Evolutionary conservation across 768 basidiomycete genomes (phyloP).

Genomic region (Amanita subjunquillea): DNA sequence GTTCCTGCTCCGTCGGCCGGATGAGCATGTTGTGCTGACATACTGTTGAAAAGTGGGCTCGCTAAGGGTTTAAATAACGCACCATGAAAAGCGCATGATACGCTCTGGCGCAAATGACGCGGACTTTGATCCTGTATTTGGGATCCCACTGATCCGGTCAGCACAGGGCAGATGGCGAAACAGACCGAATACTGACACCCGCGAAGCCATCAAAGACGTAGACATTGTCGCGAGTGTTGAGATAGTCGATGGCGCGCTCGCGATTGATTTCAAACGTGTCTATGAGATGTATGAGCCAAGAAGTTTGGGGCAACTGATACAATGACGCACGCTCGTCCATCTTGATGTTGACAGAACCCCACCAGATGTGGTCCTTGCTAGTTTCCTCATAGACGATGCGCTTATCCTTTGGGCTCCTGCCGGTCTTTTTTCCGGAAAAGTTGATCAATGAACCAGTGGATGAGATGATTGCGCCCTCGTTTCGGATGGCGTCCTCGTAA

Average conservation of each 20-base stretch:
- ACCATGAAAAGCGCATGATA: conserved; percentile 99
- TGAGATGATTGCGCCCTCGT: conserved; percentile 98
- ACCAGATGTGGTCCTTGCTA: conserved; percentile 96
- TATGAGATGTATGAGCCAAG: conserved; percentile 15
- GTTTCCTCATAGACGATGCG: conserved; percentile 98
- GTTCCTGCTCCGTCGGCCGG: conserved; percentile 91
- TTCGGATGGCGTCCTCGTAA: conserved; percentile 96
- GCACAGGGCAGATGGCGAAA: conserved; percentile 4
- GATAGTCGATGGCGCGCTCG: conserved; percentile 96
- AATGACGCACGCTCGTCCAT: conserved; percentile 79
- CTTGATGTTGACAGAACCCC: conserved; percentile 99
- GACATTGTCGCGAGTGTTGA: conserved; percentile 97
- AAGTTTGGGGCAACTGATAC: background rate
- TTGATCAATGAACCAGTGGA: conserved; percentile 96
- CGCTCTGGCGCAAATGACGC: conserved; percentile 95
- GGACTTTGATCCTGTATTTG: conserved; percentile 98
- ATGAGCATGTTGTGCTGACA: conserved; percentile 97
- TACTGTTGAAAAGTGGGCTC: background rate
- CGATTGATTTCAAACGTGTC: conserved; percentile 99
- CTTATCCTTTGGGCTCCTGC: conserved; percentile 97
- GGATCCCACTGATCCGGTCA: conserved; percentile 73
- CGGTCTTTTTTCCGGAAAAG: conserved; percentile 99
- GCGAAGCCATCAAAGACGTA: conserved; percentile 96
- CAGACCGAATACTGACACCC: conserved; percentile 45
- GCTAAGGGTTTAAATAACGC: conserved; percentile 22